Percentiles rank a stretch among this genome's conserved stretches.
phyloP scores from a whole-genome alignment of 2,329 filamentous ascomycete species.

The Trichoderma asperellum region DNA sequence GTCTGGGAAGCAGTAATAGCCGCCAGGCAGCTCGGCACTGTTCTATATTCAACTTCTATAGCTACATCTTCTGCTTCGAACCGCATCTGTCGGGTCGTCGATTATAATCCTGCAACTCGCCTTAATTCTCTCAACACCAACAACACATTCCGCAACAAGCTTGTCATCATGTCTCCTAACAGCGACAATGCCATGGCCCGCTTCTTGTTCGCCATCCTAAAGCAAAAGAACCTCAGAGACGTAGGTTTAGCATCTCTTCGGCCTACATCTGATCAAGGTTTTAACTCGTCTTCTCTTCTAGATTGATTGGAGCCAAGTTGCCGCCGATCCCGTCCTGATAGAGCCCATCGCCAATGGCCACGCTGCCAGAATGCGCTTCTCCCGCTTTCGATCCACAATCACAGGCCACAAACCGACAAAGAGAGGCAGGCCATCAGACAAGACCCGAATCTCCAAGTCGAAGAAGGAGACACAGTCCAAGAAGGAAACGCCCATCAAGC shows the following conservation, averaged over 20 bases:
- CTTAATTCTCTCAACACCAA: not conserved
- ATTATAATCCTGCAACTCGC: not conserved
- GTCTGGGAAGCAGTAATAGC: constrained; percentile 9
- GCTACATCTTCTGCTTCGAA: not conserved
- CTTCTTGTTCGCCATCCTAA: constrained; percentile 63
- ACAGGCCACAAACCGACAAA: constrained; percentile 53
- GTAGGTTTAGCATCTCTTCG: constrained; percentile 46
- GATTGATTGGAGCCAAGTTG: constrained; percentile 65
- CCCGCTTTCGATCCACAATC: constrained; percentile 55
- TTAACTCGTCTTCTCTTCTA: constrained; percentile 37
- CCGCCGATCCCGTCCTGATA: constrained; percentile 56
- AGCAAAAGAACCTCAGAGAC: constrained; percentile 64
- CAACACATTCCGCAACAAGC: constrained; percentile 6
- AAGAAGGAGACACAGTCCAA: constrained; percentile 43
- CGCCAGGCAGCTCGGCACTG: not conserved
- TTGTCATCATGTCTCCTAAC: constrained; percentile 54
- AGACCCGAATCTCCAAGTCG: constrained; percentile 52
- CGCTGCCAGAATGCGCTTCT: constrained; percentile 64
- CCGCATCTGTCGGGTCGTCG: not conserved
- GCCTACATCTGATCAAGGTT: not conserved
- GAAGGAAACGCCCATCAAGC: constrained; percentile 47
- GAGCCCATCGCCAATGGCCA: constrained; percentile 63
- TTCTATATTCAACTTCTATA: not conserved
- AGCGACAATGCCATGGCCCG: constrained; percentile 61
- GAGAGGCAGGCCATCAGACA: constrained; percentile 49